These are phyloP conservation scores for Eutrema japonicum DNA, from an alignment of 345 rosid genomes.

Conservation along the genomic window DNA sequence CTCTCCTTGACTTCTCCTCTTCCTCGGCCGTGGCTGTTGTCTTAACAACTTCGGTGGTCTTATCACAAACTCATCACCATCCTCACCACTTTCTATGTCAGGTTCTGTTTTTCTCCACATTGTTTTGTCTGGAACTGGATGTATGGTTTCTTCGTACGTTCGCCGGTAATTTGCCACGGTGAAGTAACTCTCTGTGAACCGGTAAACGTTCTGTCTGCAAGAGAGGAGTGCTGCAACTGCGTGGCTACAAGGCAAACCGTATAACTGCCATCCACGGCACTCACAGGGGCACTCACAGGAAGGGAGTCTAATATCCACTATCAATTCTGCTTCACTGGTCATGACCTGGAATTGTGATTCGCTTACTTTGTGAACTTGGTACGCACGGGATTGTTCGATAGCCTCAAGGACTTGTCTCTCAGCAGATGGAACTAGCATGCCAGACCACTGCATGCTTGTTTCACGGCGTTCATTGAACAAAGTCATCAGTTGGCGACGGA, in stretches of 20 bases:
- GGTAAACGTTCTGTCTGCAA: conserved; percentile 86
- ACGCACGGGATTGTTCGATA: conserved; percentile 62
- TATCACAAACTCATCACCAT: conserved; percentile 55
- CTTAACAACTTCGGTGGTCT: conserved; percentile 77
- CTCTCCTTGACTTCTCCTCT: conserved; percentile 88
- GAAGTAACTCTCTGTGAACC: conserved; percentile 86
- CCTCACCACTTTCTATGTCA: conserved; percentile 48
- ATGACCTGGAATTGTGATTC: conserved; percentile 76
- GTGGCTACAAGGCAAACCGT: conserved; percentile 95
- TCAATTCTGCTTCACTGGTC: conserved; percentile 60
- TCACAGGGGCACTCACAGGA: conserved; percentile 75
- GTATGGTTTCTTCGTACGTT: conserved; percentile 89
- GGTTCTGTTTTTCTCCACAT: conserved; percentile 73
- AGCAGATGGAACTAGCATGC: conserved; percentile 85
- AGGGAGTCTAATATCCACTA: conserved; percentile 74
- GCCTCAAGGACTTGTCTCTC: conserved; percentile 78
- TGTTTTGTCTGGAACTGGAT: conserved; percentile 89
- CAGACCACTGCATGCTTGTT: conserved; percentile 82
- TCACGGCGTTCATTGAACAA: conserved; percentile 90
- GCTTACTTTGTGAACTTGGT: conserved; percentile 71
- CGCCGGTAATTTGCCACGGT: conserved; percentile 87
- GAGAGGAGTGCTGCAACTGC: conserved; percentile 96
- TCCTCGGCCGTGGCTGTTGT: conserved; percentile 83
- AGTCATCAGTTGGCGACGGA: conserved; percentile 87
- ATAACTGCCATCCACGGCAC: conserved; percentile 92